phyloP scores from a whole-genome alignment of 1,284 basidiomycete species.

The Paramarasmius palmivorus region DNA sequence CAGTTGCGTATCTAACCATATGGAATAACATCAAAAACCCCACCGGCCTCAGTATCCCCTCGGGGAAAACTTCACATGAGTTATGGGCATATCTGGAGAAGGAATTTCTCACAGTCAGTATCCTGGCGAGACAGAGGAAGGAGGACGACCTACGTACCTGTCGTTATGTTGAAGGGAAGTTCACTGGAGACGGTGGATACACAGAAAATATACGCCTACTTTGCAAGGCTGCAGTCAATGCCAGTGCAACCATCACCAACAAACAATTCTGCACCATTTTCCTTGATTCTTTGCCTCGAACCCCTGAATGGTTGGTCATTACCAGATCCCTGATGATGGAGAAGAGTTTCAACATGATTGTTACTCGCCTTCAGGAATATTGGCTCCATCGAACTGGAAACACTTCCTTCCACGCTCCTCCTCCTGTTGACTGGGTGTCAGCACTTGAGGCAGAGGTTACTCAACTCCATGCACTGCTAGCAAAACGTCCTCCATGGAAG shows the following conservation, averaged over 20 bases:
- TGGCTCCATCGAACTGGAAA: neutral
- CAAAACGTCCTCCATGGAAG: neutral
- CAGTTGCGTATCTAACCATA: neutral
- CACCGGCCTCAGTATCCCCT: neutral
- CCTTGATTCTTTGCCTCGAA: slow-evolving; percentile 8
- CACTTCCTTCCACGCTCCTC: too few relatives aligned
- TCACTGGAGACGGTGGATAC: slow-evolving; percentile 9
- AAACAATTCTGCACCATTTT: neutral
- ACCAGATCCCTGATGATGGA: neutral
- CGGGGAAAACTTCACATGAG: neutral
- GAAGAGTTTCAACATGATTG: neutral
- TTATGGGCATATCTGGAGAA: neutral
- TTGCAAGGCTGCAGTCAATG: slow-evolving; percentile 1
- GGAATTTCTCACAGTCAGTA: neutral
- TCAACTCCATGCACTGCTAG: neutral
- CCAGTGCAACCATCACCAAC: neutral
- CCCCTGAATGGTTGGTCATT: neutral
- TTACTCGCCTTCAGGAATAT: slow-evolving; percentile 1
- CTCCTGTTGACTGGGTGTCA: too few relatives aligned
- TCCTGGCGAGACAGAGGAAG: neutral
- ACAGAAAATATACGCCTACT: neutral
- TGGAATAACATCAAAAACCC: slow-evolving; percentile 4
- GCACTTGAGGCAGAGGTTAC: too few relatives aligned
- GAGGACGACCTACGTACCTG: neutral
- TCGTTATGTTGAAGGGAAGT: slow-evolving; percentile 4